These are phyloP conservation scores for Phoenix roebelenii DNA, from an alignment of 176 grass and related monocot genomes.

Conservation along the genomic window DNA sequence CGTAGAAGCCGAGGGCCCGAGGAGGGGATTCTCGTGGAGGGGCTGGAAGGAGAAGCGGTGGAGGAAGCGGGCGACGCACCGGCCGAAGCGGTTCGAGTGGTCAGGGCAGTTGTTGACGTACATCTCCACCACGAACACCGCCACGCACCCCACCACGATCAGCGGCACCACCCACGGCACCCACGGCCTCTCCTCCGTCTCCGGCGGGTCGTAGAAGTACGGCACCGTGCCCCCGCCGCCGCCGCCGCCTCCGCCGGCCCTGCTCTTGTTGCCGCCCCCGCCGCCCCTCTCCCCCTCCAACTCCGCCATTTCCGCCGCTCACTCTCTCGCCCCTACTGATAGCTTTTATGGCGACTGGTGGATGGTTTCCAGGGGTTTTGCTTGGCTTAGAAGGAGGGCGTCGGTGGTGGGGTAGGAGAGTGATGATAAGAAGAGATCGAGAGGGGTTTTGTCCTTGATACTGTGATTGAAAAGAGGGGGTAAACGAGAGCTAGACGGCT, in stretches of 20 bases:
- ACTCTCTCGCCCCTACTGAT: neutral
- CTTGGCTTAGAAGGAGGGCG: constrained; percentile 6
- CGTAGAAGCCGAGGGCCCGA: constrained; percentile 70
- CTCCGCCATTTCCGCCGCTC: neutral
- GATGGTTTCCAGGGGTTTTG: neutral
- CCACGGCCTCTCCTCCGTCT: constrained; percentile 45
- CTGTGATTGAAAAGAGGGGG: no score
- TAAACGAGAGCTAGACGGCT: no score
- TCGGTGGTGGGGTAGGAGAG: neutral
- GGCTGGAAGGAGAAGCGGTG: constrained; percentile 86
- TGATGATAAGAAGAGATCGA: neutral
- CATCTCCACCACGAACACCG: constrained; percentile 80
- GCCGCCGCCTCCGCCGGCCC: constrained; percentile 20
- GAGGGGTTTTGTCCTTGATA: no score
- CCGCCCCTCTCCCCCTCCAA: constrained; percentile 1
- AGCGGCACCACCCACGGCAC: constrained; percentile 79
- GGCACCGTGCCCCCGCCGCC: constrained; percentile 23
- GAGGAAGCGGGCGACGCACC: constrained; percentile 61
- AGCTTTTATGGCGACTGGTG: neutral
- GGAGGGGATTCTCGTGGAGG: constrained; percentile 75
- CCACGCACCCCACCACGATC: constrained; percentile 66
- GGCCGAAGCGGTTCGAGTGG: constrained; percentile 26
- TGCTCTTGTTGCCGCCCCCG: constrained; percentile 24
- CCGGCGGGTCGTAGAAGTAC: constrained; percentile 27
- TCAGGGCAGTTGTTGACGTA: constrained; percentile 77